A percentile compares a stretch with the other conserved stretches of the same genome.
These are phyloP conservation scores for Spirogloea muscicola DNA, from an alignment of 139 green algal genomes.

Conservation along the genomic window DNA sequence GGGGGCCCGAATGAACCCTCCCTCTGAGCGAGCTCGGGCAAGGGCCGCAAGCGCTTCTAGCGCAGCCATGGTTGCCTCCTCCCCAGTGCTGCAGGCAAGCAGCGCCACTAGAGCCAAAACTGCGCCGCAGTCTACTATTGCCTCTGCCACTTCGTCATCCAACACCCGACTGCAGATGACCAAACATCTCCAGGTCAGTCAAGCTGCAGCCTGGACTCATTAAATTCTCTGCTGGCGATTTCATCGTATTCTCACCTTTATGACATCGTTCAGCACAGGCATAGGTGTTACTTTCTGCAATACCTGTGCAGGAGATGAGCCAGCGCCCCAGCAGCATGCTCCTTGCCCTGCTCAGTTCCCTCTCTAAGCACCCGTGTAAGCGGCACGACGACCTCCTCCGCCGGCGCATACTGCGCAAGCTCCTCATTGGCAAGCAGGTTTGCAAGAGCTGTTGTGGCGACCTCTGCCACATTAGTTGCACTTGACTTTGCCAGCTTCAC, in stretches of 20 bases:
- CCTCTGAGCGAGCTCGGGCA: constrained; percentile 9
- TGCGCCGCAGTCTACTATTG: constrained; percentile 25
- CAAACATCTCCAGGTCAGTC: no score
- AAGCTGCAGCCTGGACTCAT: no score
- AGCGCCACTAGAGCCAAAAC: constrained; percentile 32
- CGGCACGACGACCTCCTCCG: constrained; percentile 32
- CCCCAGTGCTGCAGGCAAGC: constrained; percentile 7
- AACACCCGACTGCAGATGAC: neutral
- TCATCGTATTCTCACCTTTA: no score
- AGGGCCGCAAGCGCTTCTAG: constrained; percentile 25
- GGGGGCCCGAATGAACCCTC: constrained; percentile 14
- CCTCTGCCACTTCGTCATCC: constrained; percentile 31
- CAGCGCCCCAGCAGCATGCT: constrained; percentile 33
- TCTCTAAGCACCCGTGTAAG: constrained; percentile 28
- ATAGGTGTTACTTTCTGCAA: no score
- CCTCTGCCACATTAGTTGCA: constrained; percentile 21
- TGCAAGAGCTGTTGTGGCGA: constrained; percentile 31
- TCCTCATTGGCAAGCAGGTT: constrained; percentile 38
- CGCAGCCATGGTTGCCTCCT: constrained; percentile 34
- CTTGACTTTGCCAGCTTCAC: constrained; percentile 38
- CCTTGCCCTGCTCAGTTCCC: constrained; percentile 30
- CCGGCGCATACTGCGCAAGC: constrained; percentile 25
- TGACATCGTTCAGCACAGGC: no score
- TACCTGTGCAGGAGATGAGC: constrained; percentile 39
- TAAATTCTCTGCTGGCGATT: no score